Evolutionary conservation across 2,329 filamentous ascomycete species (phyloP).

Genomic region (Drechslerella stenobrocha): DNA sequence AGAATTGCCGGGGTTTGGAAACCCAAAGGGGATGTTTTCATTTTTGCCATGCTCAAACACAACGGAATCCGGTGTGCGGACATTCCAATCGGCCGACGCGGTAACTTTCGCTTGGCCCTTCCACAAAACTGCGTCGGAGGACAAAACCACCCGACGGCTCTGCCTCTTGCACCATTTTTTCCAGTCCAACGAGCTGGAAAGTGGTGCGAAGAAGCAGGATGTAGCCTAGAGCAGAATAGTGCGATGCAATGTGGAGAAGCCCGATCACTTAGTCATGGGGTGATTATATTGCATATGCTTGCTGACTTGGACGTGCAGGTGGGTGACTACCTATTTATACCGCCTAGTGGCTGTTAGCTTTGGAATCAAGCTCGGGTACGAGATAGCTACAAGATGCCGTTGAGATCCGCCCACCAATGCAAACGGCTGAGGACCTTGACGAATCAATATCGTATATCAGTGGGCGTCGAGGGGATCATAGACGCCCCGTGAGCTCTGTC

Average conservation of each 20-base stretch:
- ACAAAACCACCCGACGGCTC: neutral
- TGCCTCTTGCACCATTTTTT: neutral
- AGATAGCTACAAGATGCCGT: no score
- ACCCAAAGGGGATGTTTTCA: neutral
- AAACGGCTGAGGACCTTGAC: no score
- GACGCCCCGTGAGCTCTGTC: no score
- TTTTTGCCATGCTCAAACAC: neutral
- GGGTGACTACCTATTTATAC: neutral
- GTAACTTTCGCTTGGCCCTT: constrained; percentile 2
- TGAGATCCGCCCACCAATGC: no score
- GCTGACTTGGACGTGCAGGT: constrained; percentile 3
- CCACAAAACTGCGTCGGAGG: neutral
- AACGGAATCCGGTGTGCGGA: neutral
- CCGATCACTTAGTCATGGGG: no score
- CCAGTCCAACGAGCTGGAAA: neutral
- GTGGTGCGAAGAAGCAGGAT: neutral
- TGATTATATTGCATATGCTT: neutral
- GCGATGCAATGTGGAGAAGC: neutral
- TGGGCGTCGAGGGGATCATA: no score
- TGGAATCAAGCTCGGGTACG: neutral
- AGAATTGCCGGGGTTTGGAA: neutral
- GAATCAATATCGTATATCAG: no score
- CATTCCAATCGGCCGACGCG: constrained; percentile 6
- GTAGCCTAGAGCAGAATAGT: neutral
- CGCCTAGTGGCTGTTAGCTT: neutral